Evolutionary conservation across 495 filamentous ascomycete species (phyloP).

Genomic region (Penicillium verhagenii): DNA sequence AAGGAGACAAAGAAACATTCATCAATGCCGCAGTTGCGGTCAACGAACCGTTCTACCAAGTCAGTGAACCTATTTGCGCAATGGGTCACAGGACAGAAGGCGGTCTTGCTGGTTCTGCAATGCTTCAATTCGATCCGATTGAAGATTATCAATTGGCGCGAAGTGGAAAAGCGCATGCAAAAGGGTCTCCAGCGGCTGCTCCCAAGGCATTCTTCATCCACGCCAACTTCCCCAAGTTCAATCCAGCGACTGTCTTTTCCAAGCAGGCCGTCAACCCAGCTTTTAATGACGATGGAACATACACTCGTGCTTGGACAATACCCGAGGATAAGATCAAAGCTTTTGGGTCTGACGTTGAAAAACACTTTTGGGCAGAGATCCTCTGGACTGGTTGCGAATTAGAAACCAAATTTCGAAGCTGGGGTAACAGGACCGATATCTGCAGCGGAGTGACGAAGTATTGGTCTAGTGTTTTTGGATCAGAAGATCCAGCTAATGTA

Average conservation of each 20-base stretch:
- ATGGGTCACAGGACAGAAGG: constrained; percentile 12
- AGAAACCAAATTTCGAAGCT: constrained; percentile 33
- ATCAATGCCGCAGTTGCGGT: constrained; percentile 46
- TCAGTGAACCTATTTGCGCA: constrained; percentile 61
- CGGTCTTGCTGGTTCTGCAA: constrained; percentile 25
- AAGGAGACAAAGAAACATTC: constrained; percentile 62
- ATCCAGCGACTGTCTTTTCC: constrained; percentile 45
- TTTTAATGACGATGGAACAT: constrained; percentile 34
- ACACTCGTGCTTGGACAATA: constrained; percentile 28
- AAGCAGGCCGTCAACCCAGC: constrained; percentile 34
- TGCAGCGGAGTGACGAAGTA: constrained; percentile 6
- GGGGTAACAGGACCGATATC: constrained; percentile 30
- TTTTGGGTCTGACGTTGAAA: constrained; percentile 48
- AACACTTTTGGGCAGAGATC: constrained; percentile 47
- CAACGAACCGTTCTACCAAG: constrained; percentile 44
- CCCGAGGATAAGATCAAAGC: constrained; percentile 28
- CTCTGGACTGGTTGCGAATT: constrained; percentile 43
- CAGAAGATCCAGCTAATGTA: background rate
- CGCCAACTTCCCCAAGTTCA: constrained; percentile 52
- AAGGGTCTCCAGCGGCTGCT: constrained; percentile 17
- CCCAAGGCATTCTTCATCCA: constrained; percentile 33
- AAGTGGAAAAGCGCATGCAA: constrained; percentile 19
- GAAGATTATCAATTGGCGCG: constrained; percentile 34
- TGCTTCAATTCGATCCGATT: constrained; percentile 44
- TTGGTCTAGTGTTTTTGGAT: background rate